These are phyloP conservation scores for Pestalotiopsis fici DNA, from an alignment of 2,329 filamentous ascomycete species.

Conservation along the genomic window DNA sequence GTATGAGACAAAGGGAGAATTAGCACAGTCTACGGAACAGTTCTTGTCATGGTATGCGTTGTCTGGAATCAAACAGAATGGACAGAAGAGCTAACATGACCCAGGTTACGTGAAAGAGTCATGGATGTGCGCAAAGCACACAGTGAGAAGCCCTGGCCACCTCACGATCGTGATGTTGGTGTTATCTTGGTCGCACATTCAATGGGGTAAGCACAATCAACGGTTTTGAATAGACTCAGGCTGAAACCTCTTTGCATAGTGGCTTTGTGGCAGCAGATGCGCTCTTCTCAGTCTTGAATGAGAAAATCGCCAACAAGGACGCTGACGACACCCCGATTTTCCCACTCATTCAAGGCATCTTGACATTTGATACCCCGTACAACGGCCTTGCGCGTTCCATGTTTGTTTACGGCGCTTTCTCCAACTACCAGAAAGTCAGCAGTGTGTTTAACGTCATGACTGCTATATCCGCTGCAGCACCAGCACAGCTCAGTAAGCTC, in stretches of 20 bases:
- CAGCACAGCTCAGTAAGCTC: slow-evolving; percentile 41
- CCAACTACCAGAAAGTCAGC: slow-evolving; percentile 59
- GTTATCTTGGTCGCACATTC: slow-evolving; percentile 82
- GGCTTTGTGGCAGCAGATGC: slow-evolving; percentile 85
- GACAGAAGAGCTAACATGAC: neutral
- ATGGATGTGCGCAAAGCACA: slow-evolving; percentile 74
- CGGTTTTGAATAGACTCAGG: no score
- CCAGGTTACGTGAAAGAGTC: slow-evolving; percentile 76
- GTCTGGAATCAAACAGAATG: no score
- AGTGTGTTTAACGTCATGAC: slow-evolving; percentile 60
- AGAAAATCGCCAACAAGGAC: slow-evolving; percentile 48
- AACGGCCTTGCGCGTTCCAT: slow-evolving; percentile 63
- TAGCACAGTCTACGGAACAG: slow-evolving; percentile 47
- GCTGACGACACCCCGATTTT: slow-evolving; percentile 59
- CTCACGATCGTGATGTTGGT: slow-evolving; percentile 77
- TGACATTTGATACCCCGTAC: slow-evolving; percentile 86
- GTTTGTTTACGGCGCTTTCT: slow-evolving; percentile 63
- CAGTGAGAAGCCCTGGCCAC: slow-evolving; percentile 72
- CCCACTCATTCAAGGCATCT: slow-evolving; percentile 76
- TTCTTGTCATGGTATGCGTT: slow-evolving; percentile 49
- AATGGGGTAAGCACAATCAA: slow-evolving; percentile 58
- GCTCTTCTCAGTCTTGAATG: slow-evolving; percentile 71
- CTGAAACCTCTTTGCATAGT: slow-evolving; percentile 47
- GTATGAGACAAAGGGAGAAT: slow-evolving; percentile 72
- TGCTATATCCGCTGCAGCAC: slow-evolving; percentile 49